Base-by-base conservation (phyloP, 495 filamentous ascomycete species). In the Aspergillus hancockii region DNA sequence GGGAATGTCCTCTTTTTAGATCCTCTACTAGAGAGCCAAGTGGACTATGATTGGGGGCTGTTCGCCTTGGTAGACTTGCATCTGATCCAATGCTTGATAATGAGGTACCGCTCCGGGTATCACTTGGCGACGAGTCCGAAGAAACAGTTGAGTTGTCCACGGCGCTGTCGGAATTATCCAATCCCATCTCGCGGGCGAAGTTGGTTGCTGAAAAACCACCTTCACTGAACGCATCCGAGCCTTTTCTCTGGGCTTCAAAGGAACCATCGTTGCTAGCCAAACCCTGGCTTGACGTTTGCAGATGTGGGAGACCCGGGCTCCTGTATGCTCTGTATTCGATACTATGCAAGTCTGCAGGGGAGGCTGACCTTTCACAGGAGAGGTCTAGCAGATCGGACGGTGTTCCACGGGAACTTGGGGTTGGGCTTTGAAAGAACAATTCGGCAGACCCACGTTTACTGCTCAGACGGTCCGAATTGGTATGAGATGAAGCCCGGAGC, bases 141-240 rank as follows among this genome's bases (percentile, higher is more conserved):
- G 90, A 92, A 2, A 83, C 83, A 23, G 81, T 81, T 1, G 90
- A 94, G 60, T 85, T 82, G 0, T 87, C 85, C 0, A 82, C 77
- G 54, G 84, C 84, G 7, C 68, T 64, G 8, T 70, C 63, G 0
- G 66, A 53, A 12, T 68, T 62, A 13, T 80, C 77, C 3, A 80
- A 56, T 16, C 75, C 77, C 10, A 80, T 58, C 1, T 73, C 74
- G 5, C 69, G 71, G 1, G 74, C 71, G 40, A 79, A 79, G 45
- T 74, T 77, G 2, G 77, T 76, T 4, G 75, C 64, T 0, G 75
- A 76, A 0, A 71, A 38, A 13, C 59, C 67, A 34, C 67, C 64
- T 23, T 74, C 71, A 25, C 67, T 75, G 16, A 66, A 67, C 1
- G 73, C 68, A 49, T 78, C 73, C 0, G 73, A 75, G 18, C 61